These are phyloP conservation scores for Penicillium mononematosum DNA, from an alignment of 495 filamentous ascomycete genomes.

Conservation along the genomic window DNA sequence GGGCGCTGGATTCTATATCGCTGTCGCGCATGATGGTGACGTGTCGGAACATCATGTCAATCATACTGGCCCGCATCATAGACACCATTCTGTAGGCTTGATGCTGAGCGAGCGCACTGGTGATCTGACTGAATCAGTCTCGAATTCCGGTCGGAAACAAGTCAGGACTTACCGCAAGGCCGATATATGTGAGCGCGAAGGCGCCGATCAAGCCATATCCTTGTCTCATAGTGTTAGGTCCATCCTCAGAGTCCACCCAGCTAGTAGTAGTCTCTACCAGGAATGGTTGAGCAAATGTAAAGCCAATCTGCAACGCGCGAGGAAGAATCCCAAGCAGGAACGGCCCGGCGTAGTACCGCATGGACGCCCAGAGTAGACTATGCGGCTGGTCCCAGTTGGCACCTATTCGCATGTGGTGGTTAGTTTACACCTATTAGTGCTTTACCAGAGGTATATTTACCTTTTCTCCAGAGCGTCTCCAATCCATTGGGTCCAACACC, in stretches of 20 bases:
- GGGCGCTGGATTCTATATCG: background rate
- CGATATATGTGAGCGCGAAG: slow-evolving; percentile 51
- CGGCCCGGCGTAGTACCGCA: no score
- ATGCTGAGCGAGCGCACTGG: no score
- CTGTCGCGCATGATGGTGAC: slow-evolving; percentile 26
- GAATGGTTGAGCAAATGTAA: slow-evolving; percentile 57
- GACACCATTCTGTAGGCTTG: slow-evolving; percentile 42
- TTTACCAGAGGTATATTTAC: background rate
- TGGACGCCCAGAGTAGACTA: no score
- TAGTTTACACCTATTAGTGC: no score
- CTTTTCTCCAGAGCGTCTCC: slow-evolving; percentile 5
- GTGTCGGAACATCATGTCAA: slow-evolving; percentile 44
- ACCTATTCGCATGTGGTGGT: no score
- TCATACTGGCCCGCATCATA: slow-evolving; percentile 41
- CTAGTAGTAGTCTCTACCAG: slow-evolving; percentile 42
- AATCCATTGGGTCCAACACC: slow-evolving; percentile 1
- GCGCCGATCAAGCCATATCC: slow-evolving; percentile 59
- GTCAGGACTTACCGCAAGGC: slow-evolving; percentile 48
- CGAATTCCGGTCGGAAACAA: slow-evolving; percentile 34
- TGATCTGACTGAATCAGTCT: no score
- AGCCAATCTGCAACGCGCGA: slow-evolving; percentile 14
- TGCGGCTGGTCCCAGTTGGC: no score
- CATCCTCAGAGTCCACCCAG: background rate
- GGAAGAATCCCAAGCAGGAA: no score
- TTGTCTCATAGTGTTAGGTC: slow-evolving; percentile 7